Percentiles rank a stretch among this genome's conserved stretches.
Conservation (phyloP, 306 rosid genomes). For the Begonia masoniana region DNA sequence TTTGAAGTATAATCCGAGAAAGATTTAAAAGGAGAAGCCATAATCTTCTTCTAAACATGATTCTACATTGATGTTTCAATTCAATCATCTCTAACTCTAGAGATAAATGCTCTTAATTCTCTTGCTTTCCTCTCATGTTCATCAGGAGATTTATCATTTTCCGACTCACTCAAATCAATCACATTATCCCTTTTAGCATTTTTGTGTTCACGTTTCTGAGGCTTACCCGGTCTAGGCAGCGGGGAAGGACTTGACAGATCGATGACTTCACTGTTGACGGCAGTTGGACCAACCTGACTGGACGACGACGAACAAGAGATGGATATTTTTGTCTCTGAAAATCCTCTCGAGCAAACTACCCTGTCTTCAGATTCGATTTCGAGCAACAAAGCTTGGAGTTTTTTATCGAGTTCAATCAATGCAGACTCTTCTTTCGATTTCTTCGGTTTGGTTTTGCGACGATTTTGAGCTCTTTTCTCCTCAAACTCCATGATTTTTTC, state of each 20-base stretch:
- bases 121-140: slow-evolving; percentile 47
- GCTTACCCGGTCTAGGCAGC: slow-evolving; percentile 8
- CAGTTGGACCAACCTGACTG: slow-evolving; percentile 10
- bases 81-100: slow-evolving; percentile 30
- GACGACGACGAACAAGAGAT: not conserved
- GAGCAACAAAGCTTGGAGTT: slow-evolving; percentile 39
- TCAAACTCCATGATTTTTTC: slow-evolving; percentile 60
- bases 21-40: too few relatives aligned
- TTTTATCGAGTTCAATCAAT: slow-evolving; percentile 43
- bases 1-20: too few relatives aligned
- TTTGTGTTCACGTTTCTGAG: slow-evolving; percentile 13
- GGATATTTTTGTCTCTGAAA: slow-evolving; percentile 10
- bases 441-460: slow-evolving; percentile 34
- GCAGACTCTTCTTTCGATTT: slow-evolving; percentile 26
- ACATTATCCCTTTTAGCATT: slow-evolving; percentile 26
- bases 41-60: not conserved
- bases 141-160: slow-evolving; percentile 41
- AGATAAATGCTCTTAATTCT: slow-evolving; percentile 50
- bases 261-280: slow-evolving; percentile 31
- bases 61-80: not conserved
- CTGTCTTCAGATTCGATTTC: slow-evolving; percentile 30
- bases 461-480: slow-evolving; percentile 27
- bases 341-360: slow-evolving; percentile 5
- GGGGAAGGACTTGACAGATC: slow-evolving; percentile 71
- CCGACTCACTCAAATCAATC: slow-evolving; percentile 64